phyloP scores from a whole-genome alignment of 176 grass and related monocot genomes.

The Oryza meridionalis region DNA sequence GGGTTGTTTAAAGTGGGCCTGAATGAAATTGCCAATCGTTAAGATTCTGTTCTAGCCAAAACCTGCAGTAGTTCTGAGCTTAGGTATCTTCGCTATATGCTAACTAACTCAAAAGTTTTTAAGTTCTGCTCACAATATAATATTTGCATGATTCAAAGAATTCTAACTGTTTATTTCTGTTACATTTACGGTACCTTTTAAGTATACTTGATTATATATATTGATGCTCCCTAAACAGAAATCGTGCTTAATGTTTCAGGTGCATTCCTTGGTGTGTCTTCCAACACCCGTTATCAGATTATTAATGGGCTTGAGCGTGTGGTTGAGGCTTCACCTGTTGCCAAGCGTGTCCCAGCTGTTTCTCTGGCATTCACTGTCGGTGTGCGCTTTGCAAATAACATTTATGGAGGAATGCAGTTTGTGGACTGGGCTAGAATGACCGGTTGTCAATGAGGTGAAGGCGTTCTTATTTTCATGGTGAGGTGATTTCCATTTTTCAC shows the following conservation, averaged over 20 bases:
- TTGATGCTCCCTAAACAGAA: slow-evolving; percentile 33
- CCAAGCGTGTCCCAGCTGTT: slow-evolving; percentile 66
- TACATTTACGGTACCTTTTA: neutral
- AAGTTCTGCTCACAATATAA: neutral
- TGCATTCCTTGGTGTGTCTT: slow-evolving; percentile 85
- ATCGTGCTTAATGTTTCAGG: slow-evolving; percentile 57
- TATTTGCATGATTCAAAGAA: slow-evolving; percentile 10
- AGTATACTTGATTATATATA: slow-evolving; percentile 16
- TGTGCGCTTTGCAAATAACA: slow-evolving; percentile 83
- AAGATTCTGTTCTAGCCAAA: neutral
- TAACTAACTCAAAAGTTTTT: neutral
- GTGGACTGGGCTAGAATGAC: slow-evolving; percentile 92
- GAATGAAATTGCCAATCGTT: neutral
- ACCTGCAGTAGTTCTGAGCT: neutral
- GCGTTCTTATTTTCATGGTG: slow-evolving; percentile 25
- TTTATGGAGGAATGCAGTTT: slow-evolving; percentile 98
- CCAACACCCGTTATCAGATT: slow-evolving; percentile 92
- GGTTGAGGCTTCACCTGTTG: slow-evolving; percentile 83
- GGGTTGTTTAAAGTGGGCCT: neutral
- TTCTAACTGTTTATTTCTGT: neutral
- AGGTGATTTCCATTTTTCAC: neutral
- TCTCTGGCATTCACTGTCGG: slow-evolving; percentile 90
- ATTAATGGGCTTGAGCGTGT: slow-evolving; percentile 84
- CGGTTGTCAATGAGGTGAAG: slow-evolving; percentile 65
- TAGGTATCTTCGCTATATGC: neutral